Evolutionary conservation across 441 rosid genomes (phyloP).

Genomic region (Populus hybrid): DNA sequence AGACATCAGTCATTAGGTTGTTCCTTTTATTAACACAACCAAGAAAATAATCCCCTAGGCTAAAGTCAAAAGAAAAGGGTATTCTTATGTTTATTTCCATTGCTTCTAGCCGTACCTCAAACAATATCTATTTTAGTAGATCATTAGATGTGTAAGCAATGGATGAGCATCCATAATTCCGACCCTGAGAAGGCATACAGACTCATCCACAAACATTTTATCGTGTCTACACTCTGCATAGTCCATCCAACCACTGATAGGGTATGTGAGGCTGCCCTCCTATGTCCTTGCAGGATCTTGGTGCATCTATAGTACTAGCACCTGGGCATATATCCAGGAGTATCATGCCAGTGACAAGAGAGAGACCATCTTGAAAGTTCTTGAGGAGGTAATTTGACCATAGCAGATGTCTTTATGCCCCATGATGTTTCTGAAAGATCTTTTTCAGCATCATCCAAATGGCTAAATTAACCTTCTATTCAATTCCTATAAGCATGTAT

Average conservation of each 20-base stretch:
- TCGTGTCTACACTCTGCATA: not conserved
- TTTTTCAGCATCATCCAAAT: not conserved
- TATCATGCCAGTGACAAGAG: not conserved
- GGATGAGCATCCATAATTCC: not conserved
- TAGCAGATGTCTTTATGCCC: not conserved
- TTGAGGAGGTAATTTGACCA: not conserved
- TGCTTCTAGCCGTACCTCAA: not conserved
- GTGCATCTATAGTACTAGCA: not conserved
- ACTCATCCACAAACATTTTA: not conserved
- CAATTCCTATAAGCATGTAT: not conserved
- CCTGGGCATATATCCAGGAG: not conserved
- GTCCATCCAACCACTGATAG: not conserved
- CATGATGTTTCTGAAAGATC: conserved; percentile 1
- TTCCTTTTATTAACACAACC: not conserved
- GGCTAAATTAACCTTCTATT: not conserved
- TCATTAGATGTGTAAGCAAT: not conserved
- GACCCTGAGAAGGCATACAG: not conserved
- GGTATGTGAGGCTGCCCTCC: not conserved
- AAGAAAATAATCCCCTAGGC: not conserved
- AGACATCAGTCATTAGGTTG: not conserved
- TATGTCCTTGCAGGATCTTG: not conserved
- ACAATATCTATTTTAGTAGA: not conserved
- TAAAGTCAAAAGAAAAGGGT: not conserved
- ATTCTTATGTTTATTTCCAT: not conserved
- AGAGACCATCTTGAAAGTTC: too few relatives aligned